Conservation (phyloP, 768 basidiomycete genomes). For the Pulveroboletus ravenelii region DNA sequence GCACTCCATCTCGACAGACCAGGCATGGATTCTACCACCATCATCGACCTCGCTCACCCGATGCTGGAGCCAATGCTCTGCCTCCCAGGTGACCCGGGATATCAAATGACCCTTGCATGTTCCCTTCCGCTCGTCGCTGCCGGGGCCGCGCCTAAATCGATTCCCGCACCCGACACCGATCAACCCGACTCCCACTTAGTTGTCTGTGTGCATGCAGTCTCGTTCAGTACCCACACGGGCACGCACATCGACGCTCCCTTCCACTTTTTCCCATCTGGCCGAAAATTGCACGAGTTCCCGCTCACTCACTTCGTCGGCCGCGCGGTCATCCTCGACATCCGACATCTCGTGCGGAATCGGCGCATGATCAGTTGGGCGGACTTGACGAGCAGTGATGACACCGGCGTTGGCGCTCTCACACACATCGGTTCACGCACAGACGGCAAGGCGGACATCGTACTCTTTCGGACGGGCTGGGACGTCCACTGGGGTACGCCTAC, state of each 20-base stretch:
- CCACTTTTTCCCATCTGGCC: constrained; percentile 60
- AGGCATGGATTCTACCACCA: constrained; percentile 7
- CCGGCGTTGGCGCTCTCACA: background rate
- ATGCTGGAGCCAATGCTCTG: constrained; percentile 19
- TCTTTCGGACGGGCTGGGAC: constrained; percentile 71
- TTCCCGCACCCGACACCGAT: background rate
- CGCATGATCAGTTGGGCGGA: constrained; percentile 52
- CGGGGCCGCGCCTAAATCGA: background rate
- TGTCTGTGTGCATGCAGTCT: constrained; percentile 34
- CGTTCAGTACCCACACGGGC: constrained; percentile 66
- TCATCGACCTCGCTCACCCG: constrained; percentile 28
- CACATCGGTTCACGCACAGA: constrained; percentile 23
- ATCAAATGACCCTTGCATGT: constrained; percentile 20
- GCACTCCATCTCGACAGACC: too few species aligned
- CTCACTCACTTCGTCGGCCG: constrained; percentile 51
- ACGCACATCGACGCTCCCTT: constrained; percentile 79
- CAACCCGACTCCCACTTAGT: constrained; percentile 5
- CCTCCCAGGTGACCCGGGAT: constrained; percentile 28
- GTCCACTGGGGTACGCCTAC: constrained; percentile 42
- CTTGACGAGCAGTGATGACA: background rate
- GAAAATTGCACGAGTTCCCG: constrained; percentile 54
- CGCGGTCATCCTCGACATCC: constrained; percentile 53
- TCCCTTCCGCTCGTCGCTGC: constrained; percentile 7
- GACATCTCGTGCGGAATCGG: constrained; percentile 36
- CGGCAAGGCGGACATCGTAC: constrained; percentile 36